Conservation (phyloP, 495 filamentous ascomycete species). For the Articulospora tetracladia region DNA sequence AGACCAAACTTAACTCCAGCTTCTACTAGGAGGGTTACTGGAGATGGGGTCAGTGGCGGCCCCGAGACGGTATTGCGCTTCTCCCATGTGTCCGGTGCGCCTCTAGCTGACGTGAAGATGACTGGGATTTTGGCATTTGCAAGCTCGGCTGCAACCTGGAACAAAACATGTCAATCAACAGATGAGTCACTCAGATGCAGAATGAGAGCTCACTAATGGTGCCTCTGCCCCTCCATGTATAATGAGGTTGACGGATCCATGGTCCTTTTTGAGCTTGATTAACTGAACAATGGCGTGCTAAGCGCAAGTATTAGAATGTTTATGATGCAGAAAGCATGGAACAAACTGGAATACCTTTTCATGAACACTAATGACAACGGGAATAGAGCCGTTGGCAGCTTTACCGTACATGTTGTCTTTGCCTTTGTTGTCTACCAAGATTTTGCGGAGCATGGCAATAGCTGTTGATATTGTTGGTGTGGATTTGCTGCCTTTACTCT, state of each 20-base stretch:
- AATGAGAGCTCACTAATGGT: constrained; percentile 21
- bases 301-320: not conserved
- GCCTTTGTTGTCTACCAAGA: constrained; percentile 26
- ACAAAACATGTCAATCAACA: not conserved
- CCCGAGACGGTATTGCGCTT: constrained; percentile 29
- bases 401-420: constrained; percentile 29
- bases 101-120: constrained; percentile 32
- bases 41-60: constrained; percentile 31
- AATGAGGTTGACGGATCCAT: constrained; percentile 24
- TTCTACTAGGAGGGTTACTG: constrained; percentile 30
- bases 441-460: constrained; percentile 24
- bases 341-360: constrained; percentile 23
- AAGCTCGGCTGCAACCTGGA: constrained; percentile 33
- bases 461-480: constrained; percentile 27
- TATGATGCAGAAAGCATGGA: not conserved
- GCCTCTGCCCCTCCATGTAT: constrained; percentile 33
- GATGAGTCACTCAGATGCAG: not conserved
- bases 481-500: constrained; percentile 14
- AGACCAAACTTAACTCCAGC: constrained; percentile 32
- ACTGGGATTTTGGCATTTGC: constrained; percentile 36
- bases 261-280: constrained; percentile 30
- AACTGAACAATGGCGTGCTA: constrained; percentile 34
- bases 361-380: constrained; percentile 29
- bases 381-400: constrained; percentile 28
- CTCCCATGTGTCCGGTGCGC: constrained; percentile 30